Base-by-base conservation (phyloP, 139 green algal species). In the Chlorella sp. region DNA sequence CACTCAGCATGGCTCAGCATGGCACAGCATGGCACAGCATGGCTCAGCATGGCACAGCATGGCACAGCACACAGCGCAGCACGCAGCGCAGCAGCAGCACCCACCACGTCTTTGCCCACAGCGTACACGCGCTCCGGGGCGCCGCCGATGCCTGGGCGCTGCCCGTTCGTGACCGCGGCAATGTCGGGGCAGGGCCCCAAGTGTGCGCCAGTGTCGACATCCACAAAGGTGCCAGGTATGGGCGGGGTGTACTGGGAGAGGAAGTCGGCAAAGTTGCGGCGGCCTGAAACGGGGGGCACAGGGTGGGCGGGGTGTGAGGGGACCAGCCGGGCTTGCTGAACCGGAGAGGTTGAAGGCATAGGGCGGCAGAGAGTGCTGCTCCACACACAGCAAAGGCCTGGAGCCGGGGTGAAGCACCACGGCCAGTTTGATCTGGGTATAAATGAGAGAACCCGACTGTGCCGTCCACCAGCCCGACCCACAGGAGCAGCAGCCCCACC, bases 261-360 rank as follows among this genome's bases (percentile, higher is more conserved):
- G 88, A 98, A 98, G 4, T 94, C 89, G 64, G 86, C 94, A 90
- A 98, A 98, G 79, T 93, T 88, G 36, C 96, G 92, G 14, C 92
- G 90, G 16, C 93, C 92, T 94, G 87, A 48, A 69, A 0, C 0
- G 22, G 64, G 34, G 11, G n/a, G n/a, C n/a, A n/a, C n/a, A 30
- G 34, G 24, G 37, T 37, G 64, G 81, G 57, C 48, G 48, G 48
- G 48, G 48, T 57, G 48, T 57, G 48, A 16, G 9, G 9, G 48
- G 5, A 16, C 48, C 9, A 57, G 48, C 48, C 48, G 48, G 48
- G 30, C 24, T 3, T 30, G 30, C 11, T 15, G 26, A 40, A 34
- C 9, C 24, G 2, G 78, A 9, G 24, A 18, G 64, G 48, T 57
- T 57, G 14, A 11, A 71, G 80, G 48, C 48, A 66, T 21, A 14